Evolutionary conservation across 306 rosid genomes (phyloP), one percentile per base, ranked within the genome.

Genomic region (Quercus berberidifolia): DNA sequence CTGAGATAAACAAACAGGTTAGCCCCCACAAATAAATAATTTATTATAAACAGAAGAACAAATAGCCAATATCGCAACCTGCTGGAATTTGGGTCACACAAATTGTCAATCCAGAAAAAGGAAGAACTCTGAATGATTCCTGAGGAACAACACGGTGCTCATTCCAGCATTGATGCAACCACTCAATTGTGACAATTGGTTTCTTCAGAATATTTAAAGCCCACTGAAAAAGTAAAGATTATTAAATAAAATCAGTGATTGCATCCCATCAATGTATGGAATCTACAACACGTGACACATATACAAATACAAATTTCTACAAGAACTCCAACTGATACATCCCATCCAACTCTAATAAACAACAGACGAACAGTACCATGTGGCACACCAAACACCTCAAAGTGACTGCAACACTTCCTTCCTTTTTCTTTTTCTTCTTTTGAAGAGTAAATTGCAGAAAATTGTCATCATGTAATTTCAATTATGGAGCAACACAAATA

Each of bases 81-180:
- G 92, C 91, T 57, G 90, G 90, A 72, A 92, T 83, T 84, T 97
- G 83, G 79, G 98, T 90, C 72, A 92, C 97, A 71, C 92, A 92
- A 79, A 95, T 95, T 69, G 79, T 90, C 85, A 95, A 83, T 83
- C 98, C 99, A 77, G 92, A 88, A 84, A 95, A 90, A 64, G 98
- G 97, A 81, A 87, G 98, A 78, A 95, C 93, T 82, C 92, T 87
- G 84, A 86, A 92, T 73, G 92, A 86, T 78, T 95, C 97, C 57
- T 92, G 99, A 78, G 98, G 93, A 78, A 92, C 97, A 86, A 90
- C 84, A 5, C 92, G 97, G 83, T 95, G 99, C 84, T 95, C 98
- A 23, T 85, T 86, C 84, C 98, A 87, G 92, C 99, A 95, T 83
- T 92, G 95, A 70, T 92, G 81, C 82, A 95, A 87, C 98, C 98